Conservation (phyloP, 176 grass and related monocot species). For the Miscanthus lutarioriparius region DNA sequence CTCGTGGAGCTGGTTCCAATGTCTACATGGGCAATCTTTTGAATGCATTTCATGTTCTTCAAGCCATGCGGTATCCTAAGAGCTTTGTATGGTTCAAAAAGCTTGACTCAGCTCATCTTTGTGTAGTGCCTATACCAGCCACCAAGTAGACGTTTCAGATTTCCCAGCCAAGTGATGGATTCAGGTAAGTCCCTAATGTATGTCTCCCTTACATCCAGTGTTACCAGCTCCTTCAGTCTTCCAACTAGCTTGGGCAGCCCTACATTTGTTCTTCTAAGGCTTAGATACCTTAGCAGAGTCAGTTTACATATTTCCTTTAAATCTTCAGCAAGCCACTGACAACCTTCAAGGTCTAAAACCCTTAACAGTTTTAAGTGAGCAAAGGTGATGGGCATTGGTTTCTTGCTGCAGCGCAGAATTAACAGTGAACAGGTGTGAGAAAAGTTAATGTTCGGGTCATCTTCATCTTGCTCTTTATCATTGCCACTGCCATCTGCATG, state of each 20-base stretch:
- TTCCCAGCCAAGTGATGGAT: neutral
- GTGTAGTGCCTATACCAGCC: neutral
- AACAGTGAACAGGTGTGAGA: neutral
- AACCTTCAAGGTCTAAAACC: neutral
- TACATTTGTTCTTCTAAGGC: constrained; percentile 11
- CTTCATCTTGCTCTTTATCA: neutral
- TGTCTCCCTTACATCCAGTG: neutral
- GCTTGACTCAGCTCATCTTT: neutral
- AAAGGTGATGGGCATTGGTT: neutral
- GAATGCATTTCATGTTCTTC: constrained; percentile 2
- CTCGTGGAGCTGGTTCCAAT: neutral
- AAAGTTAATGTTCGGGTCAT: neutral
- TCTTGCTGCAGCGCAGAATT: neutral
- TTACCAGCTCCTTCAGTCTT: constrained; percentile 7
- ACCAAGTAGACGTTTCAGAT: constrained; percentile 3
- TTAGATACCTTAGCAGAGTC: constrained; percentile 3
- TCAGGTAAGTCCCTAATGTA: neutral
- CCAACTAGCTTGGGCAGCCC: neutral
- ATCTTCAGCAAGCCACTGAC: neutral
- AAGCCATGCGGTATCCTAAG: neutral
- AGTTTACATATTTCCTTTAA: constrained; percentile 1
- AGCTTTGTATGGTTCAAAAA: neutral
- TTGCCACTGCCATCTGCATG: neutral
- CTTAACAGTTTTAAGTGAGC: neutral
- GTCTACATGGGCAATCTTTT: neutral